A percentile compares a stretch with the other conserved stretches of the same genome.
phyloP scores from a whole-genome alignment of 345 rosid genomes.

The Chamaenerion angustifolium region DNA sequence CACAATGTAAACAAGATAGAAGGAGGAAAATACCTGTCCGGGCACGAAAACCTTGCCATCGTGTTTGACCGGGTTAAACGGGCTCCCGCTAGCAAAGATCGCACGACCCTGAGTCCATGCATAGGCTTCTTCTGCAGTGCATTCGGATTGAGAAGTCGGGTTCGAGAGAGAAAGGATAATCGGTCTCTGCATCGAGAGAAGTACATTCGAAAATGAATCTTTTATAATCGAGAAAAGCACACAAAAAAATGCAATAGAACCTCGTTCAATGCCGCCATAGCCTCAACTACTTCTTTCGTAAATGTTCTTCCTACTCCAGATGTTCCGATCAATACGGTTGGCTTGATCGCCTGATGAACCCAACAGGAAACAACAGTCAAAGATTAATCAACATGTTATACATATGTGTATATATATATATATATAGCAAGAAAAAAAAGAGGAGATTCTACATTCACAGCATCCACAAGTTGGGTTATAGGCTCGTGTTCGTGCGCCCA shows the following conservation, averaged over 20 bases:
- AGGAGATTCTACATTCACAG: constrained; percentile 47
- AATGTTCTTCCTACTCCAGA: constrained; percentile 87
- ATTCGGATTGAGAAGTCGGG: constrained; percentile 96
- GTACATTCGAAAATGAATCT: not conserved
- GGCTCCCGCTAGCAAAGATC: constrained; percentile 93
- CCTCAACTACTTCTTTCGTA: constrained; percentile 73
- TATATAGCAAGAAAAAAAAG: constrained; percentile 7
- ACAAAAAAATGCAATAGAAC: constrained; percentile 15
- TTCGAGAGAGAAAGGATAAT: constrained; percentile 83
- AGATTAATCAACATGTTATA: constrained; percentile 3
- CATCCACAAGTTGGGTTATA: constrained; percentile 49
- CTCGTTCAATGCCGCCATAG: constrained; percentile 75
- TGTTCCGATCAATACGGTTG: constrained; percentile 86
- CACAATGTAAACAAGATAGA: no score
- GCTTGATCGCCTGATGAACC: constrained; percentile 57
- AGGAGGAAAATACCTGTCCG: no score
- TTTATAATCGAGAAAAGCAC: not conserved
- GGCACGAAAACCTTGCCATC: constrained; percentile 53
- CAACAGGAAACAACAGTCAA: constrained; percentile 1
- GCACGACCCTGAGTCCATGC: constrained; percentile 88
- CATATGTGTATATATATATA: no score
- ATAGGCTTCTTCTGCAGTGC: constrained; percentile 94
- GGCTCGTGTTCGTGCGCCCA: constrained; percentile 95
- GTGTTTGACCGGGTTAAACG: constrained; percentile 62
- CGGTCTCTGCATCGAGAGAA: constrained; percentile 71